A percentile compares a stretch with the other conserved stretches of the same genome.
Evolutionary conservation across 257 asterid species (phyloP).

Genomic region (Solanum arcanum): DNA sequence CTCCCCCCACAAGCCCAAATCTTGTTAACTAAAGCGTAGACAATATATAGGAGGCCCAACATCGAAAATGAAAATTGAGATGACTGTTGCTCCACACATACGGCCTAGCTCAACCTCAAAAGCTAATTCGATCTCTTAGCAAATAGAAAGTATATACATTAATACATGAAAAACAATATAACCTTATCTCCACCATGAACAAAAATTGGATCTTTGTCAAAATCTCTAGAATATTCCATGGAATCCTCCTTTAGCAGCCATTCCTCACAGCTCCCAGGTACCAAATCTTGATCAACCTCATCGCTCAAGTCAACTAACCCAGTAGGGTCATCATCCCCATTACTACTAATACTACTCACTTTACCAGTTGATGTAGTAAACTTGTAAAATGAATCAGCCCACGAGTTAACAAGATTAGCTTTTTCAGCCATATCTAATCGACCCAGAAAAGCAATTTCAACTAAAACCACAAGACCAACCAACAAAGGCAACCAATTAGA

Average conservation of each 20-base stretch:
- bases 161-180: background rate
- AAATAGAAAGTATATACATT: background rate
- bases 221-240: conserved; percentile 74
- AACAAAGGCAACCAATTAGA: conserved; percentile 49
- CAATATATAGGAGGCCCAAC: background rate
- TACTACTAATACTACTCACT: background rate
- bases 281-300: conserved; percentile 5
- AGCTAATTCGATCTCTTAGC: background rate
- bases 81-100: background rate
- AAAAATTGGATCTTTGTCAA: conserved; percentile 41
- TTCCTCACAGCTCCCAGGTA: conserved; percentile 41
- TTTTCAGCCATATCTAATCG: conserved; percentile 77
- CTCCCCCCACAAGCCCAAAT: background rate
- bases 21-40: background rate
- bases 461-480: conserved; percentile 60
- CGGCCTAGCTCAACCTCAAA: background rate
- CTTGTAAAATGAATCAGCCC: conserved; percentile 87
- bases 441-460: conserved; percentile 76
- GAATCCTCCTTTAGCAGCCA: conserved; percentile 76
- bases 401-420: conserved; percentile 66
- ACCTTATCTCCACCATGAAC: conserved; percentile 64
- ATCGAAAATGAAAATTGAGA: background rate
- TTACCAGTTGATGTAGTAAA: conserved; percentile 18
- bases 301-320: background rate
- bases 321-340: background rate